These are phyloP conservation scores for Polyplosphaeria fusca DNA, from an alignment of 495 filamentous ascomycete genomes.

Conservation along the genomic window DNA sequence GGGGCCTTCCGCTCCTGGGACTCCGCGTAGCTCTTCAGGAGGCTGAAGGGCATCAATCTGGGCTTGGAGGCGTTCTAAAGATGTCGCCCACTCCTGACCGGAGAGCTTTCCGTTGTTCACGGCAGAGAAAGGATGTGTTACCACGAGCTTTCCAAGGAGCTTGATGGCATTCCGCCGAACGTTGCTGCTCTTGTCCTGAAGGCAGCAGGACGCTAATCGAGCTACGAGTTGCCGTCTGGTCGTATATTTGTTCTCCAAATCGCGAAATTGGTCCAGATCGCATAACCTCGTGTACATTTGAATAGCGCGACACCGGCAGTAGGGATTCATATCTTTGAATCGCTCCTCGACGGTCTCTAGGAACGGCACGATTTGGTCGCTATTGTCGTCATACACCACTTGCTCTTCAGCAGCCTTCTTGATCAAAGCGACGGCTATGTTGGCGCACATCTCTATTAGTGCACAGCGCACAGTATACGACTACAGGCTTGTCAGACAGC, in stretches of 20 bases:
- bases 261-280: constrained; percentile 82
- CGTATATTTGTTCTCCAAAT: constrained; percentile 89
- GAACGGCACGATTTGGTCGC: constrained; percentile 91
- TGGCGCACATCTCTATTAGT: constrained; percentile 97
- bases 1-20: constrained; percentile 48
- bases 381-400: constrained; percentile 77
- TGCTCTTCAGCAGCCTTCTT: constrained; percentile 73
- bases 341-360: constrained; percentile 95
- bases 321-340: constrained; percentile 95
- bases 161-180: constrained; percentile 95
- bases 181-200: constrained; percentile 98
- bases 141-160: constrained; percentile 77
- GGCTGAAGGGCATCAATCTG: constrained; percentile 80
- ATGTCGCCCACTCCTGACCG: constrained; percentile 52
- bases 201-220: constrained; percentile 77
- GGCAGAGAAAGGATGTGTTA: constrained; percentile 91
- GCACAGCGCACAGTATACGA: constrained; percentile 92
- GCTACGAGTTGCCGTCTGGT: constrained; percentile 84
- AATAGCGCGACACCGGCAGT: constrained; percentile 86
- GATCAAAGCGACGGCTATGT: constrained; percentile 84
- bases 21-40: constrained; percentile 71
- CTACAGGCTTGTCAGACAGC: constrained; percentile 42
- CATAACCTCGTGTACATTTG: constrained; percentile 92
- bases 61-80: constrained; percentile 73
- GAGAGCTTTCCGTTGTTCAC: constrained; percentile 63